Percentiles rank a stretch among this genome's conserved stretches.
Evolutionary conservation across 352 stramenopile genomes (phyloP).

Genomic region (Phytophthora parvispora): DNA sequence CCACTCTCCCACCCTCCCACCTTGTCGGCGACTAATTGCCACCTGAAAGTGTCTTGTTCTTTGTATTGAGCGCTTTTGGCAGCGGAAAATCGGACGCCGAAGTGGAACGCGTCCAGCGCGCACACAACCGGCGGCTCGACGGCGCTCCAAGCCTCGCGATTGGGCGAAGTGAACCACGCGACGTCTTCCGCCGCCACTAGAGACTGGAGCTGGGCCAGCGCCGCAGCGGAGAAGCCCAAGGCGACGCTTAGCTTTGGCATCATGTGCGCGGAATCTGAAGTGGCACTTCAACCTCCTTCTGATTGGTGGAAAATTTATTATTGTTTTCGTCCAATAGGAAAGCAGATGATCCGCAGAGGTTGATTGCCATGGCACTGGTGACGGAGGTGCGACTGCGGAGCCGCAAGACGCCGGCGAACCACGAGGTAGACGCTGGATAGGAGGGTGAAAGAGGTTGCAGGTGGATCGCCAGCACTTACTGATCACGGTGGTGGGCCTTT

Average conservation of each 20-base stretch:
- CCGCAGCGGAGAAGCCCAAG: conserved; percentile 12
- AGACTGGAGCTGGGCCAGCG: background rate
- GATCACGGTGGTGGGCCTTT: conserved; percentile 1
- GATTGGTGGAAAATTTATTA: conserved; percentile 31
- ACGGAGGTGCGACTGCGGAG: conserved; percentile 35
- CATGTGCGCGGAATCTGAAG: conserved; percentile 12
- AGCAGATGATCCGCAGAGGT: background rate
- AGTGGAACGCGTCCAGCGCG: conserved; percentile 43
- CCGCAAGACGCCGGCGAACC: conserved; percentile 12
- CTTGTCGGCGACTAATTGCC: conserved; percentile 34
- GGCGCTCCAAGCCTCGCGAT: conserved; percentile 14
- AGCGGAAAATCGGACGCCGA: conserved; percentile 33
- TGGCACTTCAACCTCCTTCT: conserved; percentile 24
- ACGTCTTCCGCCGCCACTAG: background rate
- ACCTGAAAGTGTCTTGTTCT: conserved; percentile 27
- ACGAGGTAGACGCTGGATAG: conserved; percentile 22
- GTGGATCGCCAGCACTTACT: conserved; percentile 1
- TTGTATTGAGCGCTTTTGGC: conserved; percentile 2
- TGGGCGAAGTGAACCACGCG: conserved; percentile 10
- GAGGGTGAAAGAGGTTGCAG: background rate
- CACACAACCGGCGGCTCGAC: conserved; percentile 14
- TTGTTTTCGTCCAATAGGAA: conserved; percentile 14
- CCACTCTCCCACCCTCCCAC: conserved; percentile 18
- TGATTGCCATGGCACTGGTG: conserved; percentile 30
- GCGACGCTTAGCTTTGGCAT: conserved; percentile 8